phyloP scores from a whole-genome alignment of 164 flowering plant species.

The Aristolochia contorta region DNA sequence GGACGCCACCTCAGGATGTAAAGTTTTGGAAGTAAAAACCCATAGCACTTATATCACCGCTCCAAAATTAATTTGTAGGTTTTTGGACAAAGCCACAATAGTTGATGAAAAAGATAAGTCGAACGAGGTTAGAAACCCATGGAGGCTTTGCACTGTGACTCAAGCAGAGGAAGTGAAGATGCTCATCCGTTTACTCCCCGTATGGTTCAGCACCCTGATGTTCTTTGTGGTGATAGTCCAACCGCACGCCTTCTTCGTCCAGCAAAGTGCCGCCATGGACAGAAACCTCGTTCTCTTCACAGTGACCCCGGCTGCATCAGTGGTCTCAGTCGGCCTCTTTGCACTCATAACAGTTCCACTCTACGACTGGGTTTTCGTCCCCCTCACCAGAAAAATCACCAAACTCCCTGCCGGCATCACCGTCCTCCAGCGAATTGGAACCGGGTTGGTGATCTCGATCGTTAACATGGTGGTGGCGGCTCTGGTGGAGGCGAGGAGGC shows the following conservation, averaged over 20 bases:
- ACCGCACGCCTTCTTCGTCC: slow-evolving; percentile 5
- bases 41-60: too few relatives aligned
- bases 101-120: too few relatives aligned
- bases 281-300: background rate
- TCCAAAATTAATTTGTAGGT: too few relatives aligned
- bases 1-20: too few relatives aligned
- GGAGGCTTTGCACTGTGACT: too few relatives aligned
- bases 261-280: slow-evolving; percentile 14
- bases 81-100: too few relatives aligned
- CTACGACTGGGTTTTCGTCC: slow-evolving; percentile 19
- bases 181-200: background rate
- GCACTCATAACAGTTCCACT: slow-evolving; percentile 14
- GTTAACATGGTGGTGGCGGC: slow-evolving; percentile 37
- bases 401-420: slow-evolving; percentile 50
- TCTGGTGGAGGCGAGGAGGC: slow-evolving; percentile 45
- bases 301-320: slow-evolving; percentile 6
- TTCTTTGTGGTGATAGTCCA: slow-evolving; percentile 6
- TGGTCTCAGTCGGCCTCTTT: slow-evolving; percentile 6
- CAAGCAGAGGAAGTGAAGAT: background rate
- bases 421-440: slow-evolving; percentile 57
- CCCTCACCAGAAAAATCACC: slow-evolving; percentile 13
- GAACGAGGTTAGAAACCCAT: too few relatives aligned
- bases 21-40: too few relatives aligned
- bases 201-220: slow-evolving; percentile 8
- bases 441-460: slow-evolving; percentile 38